Evolutionary conservation across 2,329 filamentous ascomycete species (phyloP).

Genomic region (Emmonsiellopsis sp.): DNA sequence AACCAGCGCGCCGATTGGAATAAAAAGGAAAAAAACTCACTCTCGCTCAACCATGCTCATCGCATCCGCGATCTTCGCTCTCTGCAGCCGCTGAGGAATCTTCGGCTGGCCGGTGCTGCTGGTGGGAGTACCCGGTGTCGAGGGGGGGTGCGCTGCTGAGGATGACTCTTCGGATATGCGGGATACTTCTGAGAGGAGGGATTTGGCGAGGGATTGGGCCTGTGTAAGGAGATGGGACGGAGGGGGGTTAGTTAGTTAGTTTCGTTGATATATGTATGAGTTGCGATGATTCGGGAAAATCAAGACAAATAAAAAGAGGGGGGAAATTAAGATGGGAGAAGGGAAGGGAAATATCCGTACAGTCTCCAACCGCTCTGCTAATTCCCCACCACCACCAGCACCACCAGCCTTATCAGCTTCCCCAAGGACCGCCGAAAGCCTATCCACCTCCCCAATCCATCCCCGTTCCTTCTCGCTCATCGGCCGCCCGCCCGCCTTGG

Average conservation of each 20-base stretch:
- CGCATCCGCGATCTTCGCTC: slow-evolving; percentile 37
- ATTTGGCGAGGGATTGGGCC: slow-evolving; percentile 31
- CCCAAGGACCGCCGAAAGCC: slow-evolving; percentile 27
- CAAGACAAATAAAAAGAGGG: neutral
- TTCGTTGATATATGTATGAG: too few species aligned
- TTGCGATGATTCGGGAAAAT: neutral
- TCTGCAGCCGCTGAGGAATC: slow-evolving; percentile 34
- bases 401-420: slow-evolving; percentile 14
- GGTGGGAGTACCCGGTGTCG: slow-evolving; percentile 21
- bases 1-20: neutral
- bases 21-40: slow-evolving; percentile 18
- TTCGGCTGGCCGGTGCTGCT: slow-evolving; percentile 16
- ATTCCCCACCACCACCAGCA: slow-evolving; percentile 8
- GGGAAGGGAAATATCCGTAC: slow-evolving; percentile 19
- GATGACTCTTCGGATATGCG: slow-evolving; percentile 21
- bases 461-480: slow-evolving; percentile 37
- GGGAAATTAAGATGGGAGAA: too few species aligned
- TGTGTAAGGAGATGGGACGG: slow-evolving; percentile 10
- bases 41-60: slow-evolving; percentile 43
- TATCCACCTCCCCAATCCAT: slow-evolving; percentile 36
- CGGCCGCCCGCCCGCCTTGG: slow-evolving; percentile 33
- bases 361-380: slow-evolving; percentile 26
- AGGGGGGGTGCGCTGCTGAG: slow-evolving; percentile 15
- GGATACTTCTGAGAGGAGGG: slow-evolving; percentile 26
- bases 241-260: neutral